Base-by-base conservation (phyloP, 2,329 filamentous ascomycete species). In the Alternaria brassicae region DNA sequence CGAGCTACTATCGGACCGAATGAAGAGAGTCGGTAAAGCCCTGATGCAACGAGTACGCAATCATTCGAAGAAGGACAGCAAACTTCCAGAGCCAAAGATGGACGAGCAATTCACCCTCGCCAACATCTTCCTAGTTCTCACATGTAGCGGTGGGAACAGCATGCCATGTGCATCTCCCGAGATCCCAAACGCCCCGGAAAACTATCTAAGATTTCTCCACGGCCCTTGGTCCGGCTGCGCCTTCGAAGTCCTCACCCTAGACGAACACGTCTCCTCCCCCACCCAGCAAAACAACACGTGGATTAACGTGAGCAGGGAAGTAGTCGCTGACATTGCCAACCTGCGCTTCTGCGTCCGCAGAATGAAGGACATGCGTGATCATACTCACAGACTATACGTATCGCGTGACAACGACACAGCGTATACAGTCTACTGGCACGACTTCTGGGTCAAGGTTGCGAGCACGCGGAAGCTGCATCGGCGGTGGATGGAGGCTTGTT, bases 381-480 rank as follows among this genome's bases (percentile, higher is more conserved):
- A 0, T 6, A 3, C 1, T n/a, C 32, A 36, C 6, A 6, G 13
- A n/a, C 12, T 36, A 3, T 36, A 36, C n/a, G 10, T 30, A 2
- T 25, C n/a, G 10, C 10, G n/a, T 30, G n/a, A 45, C 7, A 9
- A 47, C 4, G 12, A 9, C 3, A 28, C 42, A 15, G 42, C 17
- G n/a, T 30, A 44, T 23, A 17, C 25, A 4, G 42, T 30, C 6
- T 47, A 47, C 27, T 47, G 42, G 42, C 65, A 88, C 67, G 7
- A 79, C 78, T 86, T 30, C 9, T 39, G 53, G 42, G 10, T 21
- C 8, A 39, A 37, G 15, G 21, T 34, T 2, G 13, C 39, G 5
- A 4, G 6, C 6, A 53, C 41, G 13, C 17, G 40, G 23, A 28
- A 8, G 15, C 13, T 17, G 4, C 52, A 54, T 19, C 41, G 17